A percentile compares a stretch with the other conserved stretches of the same genome.
Evolutionary conservation across 257 asterid genomes (phyloP).

Genomic region (Knoxia roxburghii): DNA sequence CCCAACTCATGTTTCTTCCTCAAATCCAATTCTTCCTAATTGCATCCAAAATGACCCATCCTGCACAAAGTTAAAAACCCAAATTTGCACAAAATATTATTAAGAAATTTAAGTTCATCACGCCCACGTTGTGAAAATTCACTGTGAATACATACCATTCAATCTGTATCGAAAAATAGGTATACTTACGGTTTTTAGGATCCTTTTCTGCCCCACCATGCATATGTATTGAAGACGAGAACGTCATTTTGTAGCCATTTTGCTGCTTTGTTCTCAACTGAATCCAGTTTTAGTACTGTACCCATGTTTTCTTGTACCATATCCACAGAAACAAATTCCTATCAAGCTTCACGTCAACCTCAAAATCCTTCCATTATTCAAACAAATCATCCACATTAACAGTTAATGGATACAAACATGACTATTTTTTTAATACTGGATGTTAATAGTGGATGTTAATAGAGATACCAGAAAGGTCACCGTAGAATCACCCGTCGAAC

Average conservation of each 20-base stretch:
- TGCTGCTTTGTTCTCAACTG: conserved; percentile 11
- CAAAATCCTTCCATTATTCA: conserved; percentile 13
- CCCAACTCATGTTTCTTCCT: too few relatives aligned
- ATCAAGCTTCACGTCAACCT: conserved; percentile 13
- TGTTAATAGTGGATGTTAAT: too few relatives aligned
- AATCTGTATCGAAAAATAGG: too few relatives aligned
- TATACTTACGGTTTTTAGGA: conserved; percentile 14
- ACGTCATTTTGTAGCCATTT: conserved; percentile 19
- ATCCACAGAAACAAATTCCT: conserved; percentile 24
- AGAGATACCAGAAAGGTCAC: conserved; percentile 37
- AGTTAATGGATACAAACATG: too few relatives aligned
- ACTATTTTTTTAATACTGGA: too few relatives aligned
- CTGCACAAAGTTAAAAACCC: too few relatives aligned
- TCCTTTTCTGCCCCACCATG: conserved; percentile 28
- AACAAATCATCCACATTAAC: background rate
- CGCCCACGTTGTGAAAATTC: too few relatives aligned
- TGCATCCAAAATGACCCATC: too few relatives aligned
- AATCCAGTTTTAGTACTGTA: conserved; percentile 15
- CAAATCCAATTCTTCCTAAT: too few relatives aligned
- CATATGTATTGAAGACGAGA: conserved; percentile 27
- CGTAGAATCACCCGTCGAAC: conserved; percentile 73
- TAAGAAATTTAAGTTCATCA: too few relatives aligned
- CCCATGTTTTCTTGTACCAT: conserved; percentile 13
- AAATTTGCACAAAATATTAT: too few relatives aligned
- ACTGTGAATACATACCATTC: too few relatives aligned